A percentile compares a stretch with the other conserved stretches of the same genome.
phyloP scores from a whole-genome alignment of 768 basidiomycete genomes.

The Collybiopsis luxurians region DNA sequence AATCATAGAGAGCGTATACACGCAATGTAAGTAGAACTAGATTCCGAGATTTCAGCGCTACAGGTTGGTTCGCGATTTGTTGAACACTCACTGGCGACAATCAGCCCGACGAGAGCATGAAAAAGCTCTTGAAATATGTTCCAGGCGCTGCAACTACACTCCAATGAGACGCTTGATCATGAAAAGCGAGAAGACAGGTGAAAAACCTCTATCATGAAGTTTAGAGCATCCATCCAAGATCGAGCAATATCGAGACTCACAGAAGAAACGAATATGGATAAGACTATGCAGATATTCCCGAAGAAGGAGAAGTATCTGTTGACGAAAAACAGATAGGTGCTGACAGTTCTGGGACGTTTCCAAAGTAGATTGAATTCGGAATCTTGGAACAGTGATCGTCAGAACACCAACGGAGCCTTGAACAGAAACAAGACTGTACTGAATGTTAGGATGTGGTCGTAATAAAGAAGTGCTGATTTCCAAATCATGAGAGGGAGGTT shows the following conservation, averaged over 20 bases:
- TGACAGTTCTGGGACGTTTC: slow-evolving; percentile 34
- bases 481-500: background rate
- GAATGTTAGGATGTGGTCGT: slow-evolving; percentile 36
- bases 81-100: background rate
- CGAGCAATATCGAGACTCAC: background rate
- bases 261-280: slow-evolving; percentile 24
- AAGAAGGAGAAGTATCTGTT: slow-evolving; percentile 49
- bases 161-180: background rate
- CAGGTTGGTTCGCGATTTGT: background rate
- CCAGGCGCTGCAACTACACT: background rate
- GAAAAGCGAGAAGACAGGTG: background rate
- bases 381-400: slow-evolving; percentile 18
- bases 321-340: slow-evolving; percentile 44
- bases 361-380: slow-evolving; percentile 44
- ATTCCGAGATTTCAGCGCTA: background rate
- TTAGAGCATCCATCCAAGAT: background rate
- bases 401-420: background rate
- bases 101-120: background rate
- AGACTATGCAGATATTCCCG: slow-evolving; percentile 30
- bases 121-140: slow-evolving; percentile 4
- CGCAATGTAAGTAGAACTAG: slow-evolving; percentile 3
- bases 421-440: slow-evolving; percentile 17
- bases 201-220: background rate
- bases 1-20: slow-evolving; percentile 6
- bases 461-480: slow-evolving; percentile 33